Percentiles rank a stretch among this genome's conserved stretches.
Conservation (phyloP, 306 rosid genomes). For the Quercus bicolor region DNA sequence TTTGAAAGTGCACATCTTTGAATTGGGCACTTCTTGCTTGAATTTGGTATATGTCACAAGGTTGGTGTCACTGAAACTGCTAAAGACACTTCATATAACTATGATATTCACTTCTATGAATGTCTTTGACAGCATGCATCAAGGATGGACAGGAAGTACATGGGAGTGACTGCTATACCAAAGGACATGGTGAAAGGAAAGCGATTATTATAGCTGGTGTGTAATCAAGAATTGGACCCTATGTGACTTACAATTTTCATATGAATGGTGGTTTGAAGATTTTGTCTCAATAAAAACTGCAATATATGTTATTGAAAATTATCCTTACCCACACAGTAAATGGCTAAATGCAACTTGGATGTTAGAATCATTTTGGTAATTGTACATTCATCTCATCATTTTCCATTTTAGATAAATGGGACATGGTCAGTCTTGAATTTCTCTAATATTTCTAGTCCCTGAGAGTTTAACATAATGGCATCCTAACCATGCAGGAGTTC, state of each 20-base stretch:
- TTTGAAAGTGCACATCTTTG: background rate
- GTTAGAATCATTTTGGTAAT: background rate
- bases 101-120: conserved; percentile 14
- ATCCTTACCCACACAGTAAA: background rate
- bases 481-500: conserved; percentile 63
- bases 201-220: conserved; percentile 63
- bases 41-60: background rate
- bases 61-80: background rate
- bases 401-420: background rate
- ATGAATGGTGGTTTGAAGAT: background rate
- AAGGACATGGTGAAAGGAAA: conserved; percentile 48
- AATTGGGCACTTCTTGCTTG: background rate
- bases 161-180: conserved; percentile 58
- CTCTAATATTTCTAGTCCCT: background rate
- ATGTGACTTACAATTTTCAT: background rate
- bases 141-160: conserved; percentile 57
- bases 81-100: background rate
- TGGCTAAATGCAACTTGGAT: background rate
- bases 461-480: conserved; percentile 8
- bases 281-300: background rate
- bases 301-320: background rate
- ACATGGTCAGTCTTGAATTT: background rate
- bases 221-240: conserved; percentile 9
- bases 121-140: conserved; percentile 62
- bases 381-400: background rate